phyloP scores from a whole-genome alignment of 2,329 filamentous ascomycete species.

The Thermochaetoides dissita region DNA sequence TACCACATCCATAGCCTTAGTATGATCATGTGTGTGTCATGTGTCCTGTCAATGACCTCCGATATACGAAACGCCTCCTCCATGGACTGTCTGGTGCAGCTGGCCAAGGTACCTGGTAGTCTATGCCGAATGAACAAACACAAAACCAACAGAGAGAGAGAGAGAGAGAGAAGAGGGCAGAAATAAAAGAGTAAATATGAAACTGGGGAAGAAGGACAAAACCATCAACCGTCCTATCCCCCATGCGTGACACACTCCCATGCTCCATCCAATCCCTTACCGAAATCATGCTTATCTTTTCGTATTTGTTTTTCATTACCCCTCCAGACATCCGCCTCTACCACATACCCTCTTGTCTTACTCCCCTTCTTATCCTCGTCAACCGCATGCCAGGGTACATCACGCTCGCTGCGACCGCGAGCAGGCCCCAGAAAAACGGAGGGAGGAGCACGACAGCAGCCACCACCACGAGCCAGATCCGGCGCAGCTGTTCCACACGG shows the following conservation, averaged over 20 bases:
- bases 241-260: background rate
- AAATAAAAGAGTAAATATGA: conserved; percentile 2
- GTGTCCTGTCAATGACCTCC: no score
- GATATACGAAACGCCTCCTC: no score
- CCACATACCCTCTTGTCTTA: no score
- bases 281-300: no score
- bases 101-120: background rate
- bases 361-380: conserved; percentile 1
- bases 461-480: conserved; percentile 27
- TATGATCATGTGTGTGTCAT: no score
- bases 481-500: conserved; percentile 28
- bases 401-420: conserved; percentile 22
- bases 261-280: no score
- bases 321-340: no score
- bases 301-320: no score
- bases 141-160: background rate
- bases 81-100: no score
- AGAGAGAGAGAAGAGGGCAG: background rate
- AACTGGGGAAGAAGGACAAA: conserved; percentile 4
- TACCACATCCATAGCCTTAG: no score
- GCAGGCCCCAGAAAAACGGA: conserved; percentile 25
- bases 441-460: conserved; percentile 35
- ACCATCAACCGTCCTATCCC: conserved; percentile 1
- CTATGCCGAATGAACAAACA: conserved; percentile 1
- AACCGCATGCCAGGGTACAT: conserved; percentile 27